A percentile compares a stretch with the other conserved stretches of the same genome.
Evolutionary conservation across 176 grass and related monocot genomes (phyloP).

Genomic region (Ampelocalamus luodianensis): DNA sequence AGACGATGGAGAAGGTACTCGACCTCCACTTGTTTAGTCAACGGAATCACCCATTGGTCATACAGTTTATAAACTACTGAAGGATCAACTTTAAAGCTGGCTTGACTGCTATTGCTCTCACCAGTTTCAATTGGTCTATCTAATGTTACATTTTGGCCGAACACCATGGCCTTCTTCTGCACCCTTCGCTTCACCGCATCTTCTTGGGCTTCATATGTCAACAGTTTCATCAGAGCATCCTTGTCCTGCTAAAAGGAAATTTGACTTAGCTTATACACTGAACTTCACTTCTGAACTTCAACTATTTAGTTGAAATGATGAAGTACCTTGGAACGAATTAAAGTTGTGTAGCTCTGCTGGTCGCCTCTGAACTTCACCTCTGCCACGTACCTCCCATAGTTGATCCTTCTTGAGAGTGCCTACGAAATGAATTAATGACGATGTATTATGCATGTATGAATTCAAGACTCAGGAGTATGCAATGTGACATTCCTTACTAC

Average conservation of each 20-base stretch:
- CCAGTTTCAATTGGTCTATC: slow-evolving; percentile 46
- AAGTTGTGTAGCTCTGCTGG: slow-evolving; percentile 60
- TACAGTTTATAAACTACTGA: slow-evolving; percentile 58
- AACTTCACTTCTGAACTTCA: background rate
- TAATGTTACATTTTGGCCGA: slow-evolving; percentile 71
- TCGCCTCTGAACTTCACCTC: slow-evolving; percentile 84
- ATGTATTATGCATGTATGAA: background rate
- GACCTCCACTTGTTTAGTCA: slow-evolving; percentile 82
- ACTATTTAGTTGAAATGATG: background rate
- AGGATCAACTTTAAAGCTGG: slow-evolving; percentile 70
- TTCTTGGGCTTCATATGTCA: slow-evolving; percentile 79
- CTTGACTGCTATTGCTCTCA: slow-evolving; percentile 33
- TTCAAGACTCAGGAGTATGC: background rate
- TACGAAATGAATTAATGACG: slow-evolving; percentile 12
- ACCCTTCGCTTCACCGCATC: slow-evolving; percentile 79
- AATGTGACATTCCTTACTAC: slow-evolving; percentile 34
- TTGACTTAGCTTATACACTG: slow-evolving; percentile 9
- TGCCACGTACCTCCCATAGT: slow-evolving; percentile 82
- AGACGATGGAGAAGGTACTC: slow-evolving; percentile 84
- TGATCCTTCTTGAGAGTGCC: slow-evolving; percentile 85
- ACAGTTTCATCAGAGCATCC: slow-evolving; percentile 74
- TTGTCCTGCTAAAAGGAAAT: slow-evolving; percentile 50
- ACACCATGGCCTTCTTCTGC: slow-evolving; percentile 71
- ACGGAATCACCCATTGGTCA: slow-evolving; percentile 82
- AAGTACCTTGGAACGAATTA: slow-evolving; percentile 72